Evolutionary conservation across 2,329 filamentous ascomycete genomes (phyloP).

Genomic region (Nannizziopsis barbatae): DNA sequence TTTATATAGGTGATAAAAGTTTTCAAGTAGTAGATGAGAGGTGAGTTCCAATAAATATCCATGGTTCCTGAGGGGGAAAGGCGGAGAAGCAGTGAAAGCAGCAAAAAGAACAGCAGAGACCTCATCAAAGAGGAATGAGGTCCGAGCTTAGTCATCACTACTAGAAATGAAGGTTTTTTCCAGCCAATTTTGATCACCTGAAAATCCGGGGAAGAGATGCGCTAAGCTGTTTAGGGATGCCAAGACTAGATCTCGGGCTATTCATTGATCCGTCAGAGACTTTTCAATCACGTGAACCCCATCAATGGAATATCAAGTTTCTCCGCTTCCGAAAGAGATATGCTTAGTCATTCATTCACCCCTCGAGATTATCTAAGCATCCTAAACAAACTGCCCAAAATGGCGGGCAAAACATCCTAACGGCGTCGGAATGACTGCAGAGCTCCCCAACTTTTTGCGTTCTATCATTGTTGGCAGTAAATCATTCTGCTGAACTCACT

Average conservation of each 20-base stretch:
- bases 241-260: not conserved
- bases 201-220: constrained; percentile 10
- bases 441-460: no score
- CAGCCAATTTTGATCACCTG: constrained; percentile 9
- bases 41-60: not conserved
- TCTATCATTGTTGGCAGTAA: no score
- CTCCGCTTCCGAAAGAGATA: not conserved
- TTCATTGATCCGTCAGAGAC: not conserved
- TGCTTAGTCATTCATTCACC: not conserved
- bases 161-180: no score
- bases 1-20: not conserved
- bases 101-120: not conserved
- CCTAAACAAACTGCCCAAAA: constrained; percentile 9
- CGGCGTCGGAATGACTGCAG: not conserved
- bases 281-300: not conserved
- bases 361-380: constrained; percentile 2
- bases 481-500: no score
- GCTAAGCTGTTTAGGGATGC: not conserved
- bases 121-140: not conserved
- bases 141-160: not conserved
- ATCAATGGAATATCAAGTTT: not conserved
- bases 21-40: not conserved
- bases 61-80: not conserved
- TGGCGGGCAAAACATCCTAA: not conserved
- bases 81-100: not conserved